Evolutionary conservation across 495 filamentous ascomycete genomes (phyloP).

Genomic region (Delitschia confertaspora): DNA sequence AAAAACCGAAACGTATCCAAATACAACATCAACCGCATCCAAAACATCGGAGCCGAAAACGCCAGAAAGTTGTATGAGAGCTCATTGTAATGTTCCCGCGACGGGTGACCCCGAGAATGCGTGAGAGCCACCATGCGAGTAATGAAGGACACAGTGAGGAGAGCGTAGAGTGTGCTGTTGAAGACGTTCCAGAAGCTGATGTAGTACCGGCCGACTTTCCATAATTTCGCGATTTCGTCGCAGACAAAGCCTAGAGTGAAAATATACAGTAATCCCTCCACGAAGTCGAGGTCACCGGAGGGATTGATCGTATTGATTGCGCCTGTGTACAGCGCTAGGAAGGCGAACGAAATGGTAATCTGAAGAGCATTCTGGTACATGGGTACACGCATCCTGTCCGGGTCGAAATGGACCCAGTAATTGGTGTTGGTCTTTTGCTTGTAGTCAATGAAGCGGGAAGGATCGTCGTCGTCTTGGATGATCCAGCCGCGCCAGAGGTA

Average conservation of each 20-base stretch:
- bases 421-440: conserved; percentile 60
- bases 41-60: conserved; percentile 92
- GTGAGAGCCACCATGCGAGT: conserved; percentile 67
- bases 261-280: conserved; percentile 75
- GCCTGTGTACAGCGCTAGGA: conserved; percentile 72
- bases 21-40: conserved; percentile 86
- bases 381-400: conserved; percentile 86
- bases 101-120: conserved; percentile 43
- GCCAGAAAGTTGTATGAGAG: conserved; percentile 88
- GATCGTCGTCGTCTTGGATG: conserved; percentile 85
- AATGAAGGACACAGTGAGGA: conserved; percentile 68
- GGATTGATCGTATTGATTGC: conserved; percentile 89
- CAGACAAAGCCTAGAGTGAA: conserved; percentile 91
- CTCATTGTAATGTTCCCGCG: conserved; percentile 60
- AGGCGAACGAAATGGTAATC: conserved; percentile 74
- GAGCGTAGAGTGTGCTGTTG: conserved; percentile 69
- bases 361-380: conserved; percentile 86
- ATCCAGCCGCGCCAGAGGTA: conserved; percentile 95
- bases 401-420: conserved; percentile 77
- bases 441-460: conserved; percentile 77
- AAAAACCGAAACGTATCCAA: conserved; percentile 91
- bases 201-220: conserved; percentile 84
- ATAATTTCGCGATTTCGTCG: conserved; percentile 79
- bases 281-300: conserved; percentile 68
- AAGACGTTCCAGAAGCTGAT: conserved; percentile 94